These are phyloP conservation scores for Boletus reticulatus DNA, from an alignment of 768 basidiomycete species.

Conservation along the genomic window DNA sequence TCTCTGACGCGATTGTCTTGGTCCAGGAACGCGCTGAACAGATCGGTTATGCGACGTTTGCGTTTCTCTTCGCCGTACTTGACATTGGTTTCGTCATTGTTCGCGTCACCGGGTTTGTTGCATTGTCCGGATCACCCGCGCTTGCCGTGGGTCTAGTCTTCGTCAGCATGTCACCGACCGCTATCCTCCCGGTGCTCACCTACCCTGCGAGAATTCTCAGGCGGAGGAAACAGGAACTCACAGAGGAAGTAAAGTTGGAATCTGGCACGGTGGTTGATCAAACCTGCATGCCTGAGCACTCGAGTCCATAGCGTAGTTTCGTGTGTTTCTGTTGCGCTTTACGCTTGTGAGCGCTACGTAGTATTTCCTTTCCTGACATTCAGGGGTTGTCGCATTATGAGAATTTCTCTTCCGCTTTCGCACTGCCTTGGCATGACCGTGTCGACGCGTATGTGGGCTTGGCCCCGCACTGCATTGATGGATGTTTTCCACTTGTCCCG, in stretches of 20 bases:
- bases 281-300: background rate
- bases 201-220: background rate
- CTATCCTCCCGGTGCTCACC: constrained; percentile 2
- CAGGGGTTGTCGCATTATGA: too few relatives aligned
- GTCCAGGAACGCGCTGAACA: constrained; percentile 10
- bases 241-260: background rate
- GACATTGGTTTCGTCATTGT: constrained; percentile 22
- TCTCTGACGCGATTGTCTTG: background rate
- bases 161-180: constrained; percentile 3
- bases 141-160: constrained; percentile 13
- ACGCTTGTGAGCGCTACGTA: too few relatives aligned
- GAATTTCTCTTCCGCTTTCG: too few relatives aligned
- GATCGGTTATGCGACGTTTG: constrained; percentile 16
- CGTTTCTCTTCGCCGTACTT: constrained; percentile 13
- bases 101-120: constrained; percentile 13
- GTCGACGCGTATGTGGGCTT: too few relatives aligned
- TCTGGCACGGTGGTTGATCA: background rate
- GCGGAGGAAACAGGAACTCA: background rate
- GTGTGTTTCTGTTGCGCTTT: too few relatives aligned
- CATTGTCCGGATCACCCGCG: constrained; percentile 8
- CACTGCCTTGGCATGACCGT: too few relatives aligned
- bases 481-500: too few relatives aligned
- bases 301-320: background rate
- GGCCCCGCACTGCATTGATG: too few relatives aligned
- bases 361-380: too few relatives aligned